phyloP scores from a whole-genome alignment of 805 yeast species.

The Candida ponderosae region DNA sequence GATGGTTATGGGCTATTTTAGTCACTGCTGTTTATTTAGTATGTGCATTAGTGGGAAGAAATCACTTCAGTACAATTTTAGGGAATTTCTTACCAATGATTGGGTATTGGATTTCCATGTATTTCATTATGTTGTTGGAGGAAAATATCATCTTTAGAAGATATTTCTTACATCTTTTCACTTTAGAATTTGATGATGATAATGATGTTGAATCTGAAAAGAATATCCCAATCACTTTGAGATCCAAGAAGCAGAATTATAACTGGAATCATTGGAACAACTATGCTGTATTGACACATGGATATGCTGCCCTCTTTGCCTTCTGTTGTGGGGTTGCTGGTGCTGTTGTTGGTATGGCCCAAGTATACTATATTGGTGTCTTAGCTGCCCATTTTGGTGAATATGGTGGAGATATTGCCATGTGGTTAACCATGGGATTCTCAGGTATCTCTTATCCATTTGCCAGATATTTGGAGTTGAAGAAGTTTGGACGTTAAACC shows the following conservation, averaged over 20 bases:
- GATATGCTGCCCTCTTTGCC: conserved; percentile 61
- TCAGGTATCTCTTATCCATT: conserved; percentile 57
- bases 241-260: conserved; percentile 37
- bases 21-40: conserved; percentile 59
- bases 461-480: conserved; percentile 58
- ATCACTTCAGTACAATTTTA: conserved; percentile 63
- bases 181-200: conserved; percentile 28
- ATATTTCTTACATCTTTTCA: conserved; percentile 32
- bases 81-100: conserved; percentile 85
- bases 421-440: conserved; percentile 71
- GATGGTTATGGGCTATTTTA: conserved; percentile 68
- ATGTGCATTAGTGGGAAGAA: conserved; percentile 68
- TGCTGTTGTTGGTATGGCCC: conserved; percentile 83
- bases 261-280: conserved; percentile 75
- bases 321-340: conserved; percentile 71
- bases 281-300: conserved; percentile 49
- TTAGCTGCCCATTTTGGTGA: conserved; percentile 59
- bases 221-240: conserved; percentile 5
- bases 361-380: conserved; percentile 76
- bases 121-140: conserved; percentile 59
- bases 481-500: conserved; percentile 38
- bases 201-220: conserved; percentile 1
- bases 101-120: conserved; percentile 86
- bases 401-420: conserved; percentile 73
- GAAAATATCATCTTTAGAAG: conserved; percentile 68